These are phyloP conservation scores for Actinomucor elegans DNA, from an alignment of 371 early-diverging fungal species.

Conservation along the genomic window DNA sequence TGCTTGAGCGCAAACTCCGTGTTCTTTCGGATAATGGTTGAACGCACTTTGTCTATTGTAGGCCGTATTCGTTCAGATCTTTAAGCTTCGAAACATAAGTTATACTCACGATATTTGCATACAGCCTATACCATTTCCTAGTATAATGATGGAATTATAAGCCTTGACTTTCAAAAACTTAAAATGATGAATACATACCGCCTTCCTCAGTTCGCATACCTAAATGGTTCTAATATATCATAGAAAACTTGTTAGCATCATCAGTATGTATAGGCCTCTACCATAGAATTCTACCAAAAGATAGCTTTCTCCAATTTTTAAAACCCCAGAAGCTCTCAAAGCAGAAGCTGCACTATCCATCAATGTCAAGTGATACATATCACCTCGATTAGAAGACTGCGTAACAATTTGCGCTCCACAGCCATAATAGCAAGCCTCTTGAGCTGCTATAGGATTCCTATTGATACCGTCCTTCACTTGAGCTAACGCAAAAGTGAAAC, in stretches of 20 bases:
- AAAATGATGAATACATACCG: conserved; percentile 3
- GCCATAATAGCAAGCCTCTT: conserved; percentile 21
- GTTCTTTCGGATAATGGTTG: conserved; percentile 10
- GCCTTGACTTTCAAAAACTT: background rate
- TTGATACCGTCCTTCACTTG: background rate
- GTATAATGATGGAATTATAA: background rate
- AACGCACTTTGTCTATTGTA: too few species aligned
- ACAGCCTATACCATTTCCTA: conserved; percentile 25
- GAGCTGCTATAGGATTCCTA: conserved; percentile 1
- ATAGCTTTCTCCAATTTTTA: conserved; percentile 13
- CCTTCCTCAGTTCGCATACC: conserved; percentile 15
- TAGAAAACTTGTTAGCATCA: too few species aligned
- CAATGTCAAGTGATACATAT: conserved; percentile 13
- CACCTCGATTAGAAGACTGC: conserved; percentile 10
- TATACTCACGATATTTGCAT: conserved; percentile 13
- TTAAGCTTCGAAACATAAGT: too few species aligned
- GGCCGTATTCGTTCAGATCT: too few species aligned
- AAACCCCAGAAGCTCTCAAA: conserved; percentile 6
- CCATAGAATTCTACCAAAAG: conserved; percentile 17
- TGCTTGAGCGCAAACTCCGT: conserved; percentile 13
- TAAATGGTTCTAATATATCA: conserved; percentile 21
- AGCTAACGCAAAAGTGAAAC: conserved; percentile 24
- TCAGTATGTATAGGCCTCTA: too few species aligned
- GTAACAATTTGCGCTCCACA: conserved; percentile 25
- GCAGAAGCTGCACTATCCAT: conserved; percentile 11